These are phyloP conservation scores for Pythium sp. DNA, from an alignment of 352 stramenopile species.

Conservation along the genomic window DNA sequence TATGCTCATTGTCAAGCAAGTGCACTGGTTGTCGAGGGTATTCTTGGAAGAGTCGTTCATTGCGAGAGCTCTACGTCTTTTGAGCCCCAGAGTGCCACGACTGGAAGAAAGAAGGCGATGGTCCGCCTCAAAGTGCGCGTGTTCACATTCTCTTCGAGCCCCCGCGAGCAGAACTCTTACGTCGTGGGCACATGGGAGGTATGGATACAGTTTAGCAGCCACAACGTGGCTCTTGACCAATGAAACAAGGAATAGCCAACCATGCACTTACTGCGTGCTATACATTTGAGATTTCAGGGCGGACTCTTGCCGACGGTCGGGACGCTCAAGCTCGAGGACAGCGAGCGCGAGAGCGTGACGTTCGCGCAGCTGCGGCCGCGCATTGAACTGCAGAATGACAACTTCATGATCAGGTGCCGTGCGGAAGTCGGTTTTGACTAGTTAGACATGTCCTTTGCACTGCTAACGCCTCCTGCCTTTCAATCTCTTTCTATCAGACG, in stretches of 20 bases:
- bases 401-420: slow-evolving; percentile 47
- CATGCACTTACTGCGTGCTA: background rate
- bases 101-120: slow-evolving; percentile 15
- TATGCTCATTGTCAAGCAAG: background rate
- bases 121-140: slow-evolving; percentile 70
- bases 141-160: slow-evolving; percentile 73
- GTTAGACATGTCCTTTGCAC: background rate
- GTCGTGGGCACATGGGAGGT: slow-evolving; percentile 71
- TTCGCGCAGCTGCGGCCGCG: slow-evolving; percentile 61
- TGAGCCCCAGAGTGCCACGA: background rate
- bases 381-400: slow-evolving; percentile 63
- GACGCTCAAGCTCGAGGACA: slow-evolving; percentile 59
- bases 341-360: slow-evolving; percentile 48
- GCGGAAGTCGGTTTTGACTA: background rate
- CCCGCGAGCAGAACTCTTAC: slow-evolving; percentile 71
- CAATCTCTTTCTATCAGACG: slow-evolving; percentile 23
- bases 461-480: background rate
- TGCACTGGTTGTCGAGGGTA: background rate
- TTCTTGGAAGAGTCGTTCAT: slow-evolving; percentile 12
- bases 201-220: background rate
- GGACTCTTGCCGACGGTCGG: slow-evolving; percentile 61
- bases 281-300: slow-evolving; percentile 24
- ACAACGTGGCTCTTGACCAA: background rate
- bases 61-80: background rate
- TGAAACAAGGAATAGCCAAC: background rate